Percentiles rank a stretch among this genome's conserved stretches.
Evolutionary conservation across 441 rosid genomes (phyloP).

Genomic region (Lepidium campestre): DNA sequence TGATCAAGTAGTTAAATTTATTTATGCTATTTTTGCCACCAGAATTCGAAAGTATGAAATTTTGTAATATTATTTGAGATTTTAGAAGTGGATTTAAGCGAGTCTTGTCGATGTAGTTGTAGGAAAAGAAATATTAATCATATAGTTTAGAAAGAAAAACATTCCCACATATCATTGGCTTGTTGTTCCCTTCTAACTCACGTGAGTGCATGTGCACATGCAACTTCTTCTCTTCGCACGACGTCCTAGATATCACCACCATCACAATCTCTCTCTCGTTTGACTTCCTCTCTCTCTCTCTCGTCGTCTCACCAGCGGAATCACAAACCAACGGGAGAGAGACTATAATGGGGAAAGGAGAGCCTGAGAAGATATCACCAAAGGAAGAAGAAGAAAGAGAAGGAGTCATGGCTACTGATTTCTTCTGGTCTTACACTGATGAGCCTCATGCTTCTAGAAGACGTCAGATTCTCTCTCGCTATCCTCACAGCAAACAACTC

Average conservation of each 20-base stretch:
- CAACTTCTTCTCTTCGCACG: background rate
- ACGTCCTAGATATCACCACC: slow-evolving; percentile 3
- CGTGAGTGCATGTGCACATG: background rate
- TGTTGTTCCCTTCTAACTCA: background rate
- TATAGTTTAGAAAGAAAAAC: background rate
- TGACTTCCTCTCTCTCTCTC: background rate
- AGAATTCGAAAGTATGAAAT: too few relatives aligned
- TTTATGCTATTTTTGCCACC: too few relatives aligned
- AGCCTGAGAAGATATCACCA: slow-evolving; percentile 18
- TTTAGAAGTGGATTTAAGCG: too few relatives aligned
- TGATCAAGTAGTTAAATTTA: too few relatives aligned
- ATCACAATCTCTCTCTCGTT: background rate
- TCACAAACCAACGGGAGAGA: slow-evolving; percentile 4
- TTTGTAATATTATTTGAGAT: too few relatives aligned
- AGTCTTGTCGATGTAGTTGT: too few relatives aligned
- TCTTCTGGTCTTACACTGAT: slow-evolving; percentile 94
- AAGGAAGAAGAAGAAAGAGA: slow-evolving; percentile 26
- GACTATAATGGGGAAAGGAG: slow-evolving; percentile 33
- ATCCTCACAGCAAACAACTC: slow-evolving; percentile 78
- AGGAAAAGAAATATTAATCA: background rate
- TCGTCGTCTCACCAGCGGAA: slow-evolving; percentile 3
- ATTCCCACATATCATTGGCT: background rate
- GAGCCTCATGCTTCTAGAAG: slow-evolving; percentile 89
- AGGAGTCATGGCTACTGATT: slow-evolving; percentile 67
- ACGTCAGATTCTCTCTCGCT: slow-evolving; percentile 75